phyloP scores from a whole-genome alignment of 352 stramenopile genomes.

The Globisporangium abappressorium region DNA sequence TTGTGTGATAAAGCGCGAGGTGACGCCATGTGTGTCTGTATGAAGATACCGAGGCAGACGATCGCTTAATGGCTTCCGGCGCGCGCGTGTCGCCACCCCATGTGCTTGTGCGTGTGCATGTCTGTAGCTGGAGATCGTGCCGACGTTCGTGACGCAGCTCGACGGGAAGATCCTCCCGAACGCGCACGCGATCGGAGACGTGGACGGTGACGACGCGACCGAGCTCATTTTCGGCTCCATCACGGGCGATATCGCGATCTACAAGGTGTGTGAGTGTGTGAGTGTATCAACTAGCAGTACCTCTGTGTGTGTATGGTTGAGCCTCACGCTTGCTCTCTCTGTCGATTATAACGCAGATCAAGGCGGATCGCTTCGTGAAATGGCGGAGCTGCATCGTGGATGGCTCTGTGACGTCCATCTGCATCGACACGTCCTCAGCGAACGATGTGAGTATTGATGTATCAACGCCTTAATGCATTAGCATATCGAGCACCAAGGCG shows the following conservation, averaged over 20 bases:
- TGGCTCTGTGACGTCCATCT: slow-evolving; percentile 72
- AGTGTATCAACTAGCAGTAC: not conserved
- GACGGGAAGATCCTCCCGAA: slow-evolving; percentile 71
- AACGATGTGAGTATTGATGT: slow-evolving; percentile 31
- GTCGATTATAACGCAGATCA: slow-evolving; percentile 30
- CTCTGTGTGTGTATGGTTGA: not conserved
- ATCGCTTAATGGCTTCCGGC: not conserved
- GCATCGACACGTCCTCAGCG: slow-evolving; percentile 34
- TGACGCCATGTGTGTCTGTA: not conserved
- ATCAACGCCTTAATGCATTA: not conserved
- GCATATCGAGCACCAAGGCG: not conserved
- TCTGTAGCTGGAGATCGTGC: slow-evolving; percentile 60
- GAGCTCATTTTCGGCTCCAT: slow-evolving; percentile 72
- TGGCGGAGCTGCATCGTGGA: slow-evolving; percentile 61
- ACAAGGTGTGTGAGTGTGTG: slow-evolving; percentile 47
- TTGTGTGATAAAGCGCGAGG: not conserved
- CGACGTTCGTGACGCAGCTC: slow-evolving; percentile 54
- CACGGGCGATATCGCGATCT: slow-evolving; percentile 56
- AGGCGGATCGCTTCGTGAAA: slow-evolving; percentile 43
- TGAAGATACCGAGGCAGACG: not conserved
- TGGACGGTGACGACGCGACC: slow-evolving; percentile 59
- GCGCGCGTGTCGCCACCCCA: not conserved
- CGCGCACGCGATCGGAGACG: slow-evolving; percentile 57
- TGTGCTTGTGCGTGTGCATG: not conserved
- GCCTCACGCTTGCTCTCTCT: slow-evolving; percentile 1